These are phyloP conservation scores for Fusarium clavum DNA, from an alignment of 2,329 filamentous ascomycete genomes.

Conservation along the genomic window DNA sequence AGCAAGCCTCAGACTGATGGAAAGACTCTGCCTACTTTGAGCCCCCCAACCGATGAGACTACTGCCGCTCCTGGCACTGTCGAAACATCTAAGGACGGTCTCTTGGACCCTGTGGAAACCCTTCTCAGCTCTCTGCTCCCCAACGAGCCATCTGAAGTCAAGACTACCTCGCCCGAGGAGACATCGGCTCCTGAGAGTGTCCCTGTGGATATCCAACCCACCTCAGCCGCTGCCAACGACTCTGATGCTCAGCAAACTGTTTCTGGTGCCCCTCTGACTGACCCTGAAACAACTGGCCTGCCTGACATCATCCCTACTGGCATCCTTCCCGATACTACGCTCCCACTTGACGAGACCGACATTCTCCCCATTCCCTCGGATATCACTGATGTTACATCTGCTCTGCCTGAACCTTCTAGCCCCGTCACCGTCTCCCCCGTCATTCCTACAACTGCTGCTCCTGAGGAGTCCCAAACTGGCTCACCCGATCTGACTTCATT, in stretches of 20 bases:
- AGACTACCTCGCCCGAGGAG: slow-evolving; percentile 20
- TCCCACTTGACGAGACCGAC: slow-evolving; percentile 14
- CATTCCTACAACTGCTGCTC: slow-evolving; percentile 16
- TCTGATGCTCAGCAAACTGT: slow-evolving; percentile 20
- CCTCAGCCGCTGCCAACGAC: slow-evolving; percentile 10
- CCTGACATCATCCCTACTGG: slow-evolving; percentile 24
- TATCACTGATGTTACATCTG: slow-evolving; percentile 22
- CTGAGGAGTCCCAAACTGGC: slow-evolving; percentile 9
- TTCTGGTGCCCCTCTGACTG: slow-evolving; percentile 23
- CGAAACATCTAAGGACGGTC: slow-evolving; percentile 27
- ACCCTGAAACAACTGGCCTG: slow-evolving; percentile 27
- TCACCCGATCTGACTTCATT: slow-evolving; percentile 24
- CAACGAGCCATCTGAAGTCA: slow-evolving; percentile 7
- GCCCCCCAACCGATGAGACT: slow-evolving; percentile 13
- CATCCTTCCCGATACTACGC: slow-evolving; percentile 21
- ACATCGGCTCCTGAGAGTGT: slow-evolving; percentile 2
- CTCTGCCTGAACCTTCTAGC: slow-evolving; percentile 20
- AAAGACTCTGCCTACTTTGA: slow-evolving; percentile 26
- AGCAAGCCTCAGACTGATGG: slow-evolving; percentile 18
- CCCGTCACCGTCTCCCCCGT: slow-evolving; percentile 25
- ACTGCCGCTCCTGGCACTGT: slow-evolving; percentile 23
- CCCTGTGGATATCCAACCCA: slow-evolving; percentile 19
- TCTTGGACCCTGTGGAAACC: slow-evolving; percentile 43
- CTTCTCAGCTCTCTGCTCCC: slow-evolving; percentile 37
- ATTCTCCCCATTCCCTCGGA: slow-evolving; percentile 19